Evolutionary conservation across 2,329 filamentous ascomycete genomes (phyloP).

Genomic region (Alternaria infectoria): DNA sequence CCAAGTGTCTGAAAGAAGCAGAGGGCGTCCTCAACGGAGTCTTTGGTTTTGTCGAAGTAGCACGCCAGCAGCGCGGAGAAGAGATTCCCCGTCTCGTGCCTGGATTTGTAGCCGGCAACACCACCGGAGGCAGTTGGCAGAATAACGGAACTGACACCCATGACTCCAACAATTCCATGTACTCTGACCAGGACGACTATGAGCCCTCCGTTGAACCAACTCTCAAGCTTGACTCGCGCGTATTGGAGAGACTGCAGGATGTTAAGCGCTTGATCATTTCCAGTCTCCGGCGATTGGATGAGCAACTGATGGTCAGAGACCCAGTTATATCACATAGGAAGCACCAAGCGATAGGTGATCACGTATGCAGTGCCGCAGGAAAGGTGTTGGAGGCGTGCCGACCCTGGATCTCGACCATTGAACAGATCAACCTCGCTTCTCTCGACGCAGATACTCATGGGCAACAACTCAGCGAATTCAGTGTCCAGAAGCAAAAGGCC

Average conservation of each 20-base stretch:
- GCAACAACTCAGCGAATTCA: slow-evolving; percentile 85
- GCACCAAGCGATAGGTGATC: slow-evolving; percentile 82
- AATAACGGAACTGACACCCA: slow-evolving; percentile 68
- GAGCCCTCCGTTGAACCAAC: slow-evolving; percentile 75
- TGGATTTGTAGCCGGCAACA: slow-evolving; percentile 88
- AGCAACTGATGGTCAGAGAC: slow-evolving; percentile 76
- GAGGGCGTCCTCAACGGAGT: slow-evolving; percentile 94
- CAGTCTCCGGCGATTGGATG: slow-evolving; percentile 85
- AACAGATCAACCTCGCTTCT: slow-evolving; percentile 87
- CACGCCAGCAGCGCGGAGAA: slow-evolving; percentile 89
- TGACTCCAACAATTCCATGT: slow-evolving; percentile 68
- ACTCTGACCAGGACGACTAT: slow-evolving; percentile 84
- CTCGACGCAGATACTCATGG: slow-evolving; percentile 80
- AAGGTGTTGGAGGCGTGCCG: slow-evolving; percentile 88
- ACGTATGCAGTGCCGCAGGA: slow-evolving; percentile 77
- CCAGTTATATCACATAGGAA: slow-evolving; percentile 80
- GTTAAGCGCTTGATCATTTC: slow-evolving; percentile 84
- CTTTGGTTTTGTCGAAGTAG: slow-evolving; percentile 95
- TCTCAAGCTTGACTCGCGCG: slow-evolving; percentile 73
- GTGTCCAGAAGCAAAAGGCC: slow-evolving; percentile 86
- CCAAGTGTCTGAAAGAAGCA: slow-evolving; percentile 96
- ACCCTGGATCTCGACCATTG: slow-evolving; percentile 86
- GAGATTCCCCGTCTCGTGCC: slow-evolving; percentile 92
- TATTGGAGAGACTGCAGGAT: slow-evolving; percentile 85
- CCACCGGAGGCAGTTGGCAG: slow-evolving; percentile 85